These are phyloP conservation scores for Turnera subulata DNA, from an alignment of 345 rosid genomes.

Conservation along the genomic window DNA sequence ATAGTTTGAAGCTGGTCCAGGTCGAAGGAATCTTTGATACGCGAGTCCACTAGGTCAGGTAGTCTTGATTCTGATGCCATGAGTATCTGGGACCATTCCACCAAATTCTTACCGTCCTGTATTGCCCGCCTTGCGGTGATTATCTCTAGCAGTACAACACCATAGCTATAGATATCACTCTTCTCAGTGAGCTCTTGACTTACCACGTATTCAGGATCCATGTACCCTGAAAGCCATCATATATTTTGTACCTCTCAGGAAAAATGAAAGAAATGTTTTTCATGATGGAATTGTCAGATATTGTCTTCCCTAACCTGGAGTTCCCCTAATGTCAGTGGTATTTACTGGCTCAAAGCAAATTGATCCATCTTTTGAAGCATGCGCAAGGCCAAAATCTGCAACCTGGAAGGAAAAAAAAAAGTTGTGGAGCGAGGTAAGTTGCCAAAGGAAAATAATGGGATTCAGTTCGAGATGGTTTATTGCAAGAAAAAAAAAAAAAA, in stretches of 20 bases:
- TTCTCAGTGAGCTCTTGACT: conserved; percentile 89
- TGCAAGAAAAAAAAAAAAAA: not conserved
- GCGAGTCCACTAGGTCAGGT: conserved; percentile 60
- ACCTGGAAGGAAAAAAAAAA: conserved; percentile 39
- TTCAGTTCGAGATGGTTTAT: not conserved
- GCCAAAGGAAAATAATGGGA: too few species aligned
- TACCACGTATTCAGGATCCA: conserved; percentile 90
- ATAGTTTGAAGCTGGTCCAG: conserved; percentile 69
- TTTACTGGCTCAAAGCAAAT: conserved; percentile 81
- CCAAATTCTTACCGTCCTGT: conserved; percentile 72
- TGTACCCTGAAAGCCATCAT: conserved; percentile 57
- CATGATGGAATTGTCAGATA: not conserved
- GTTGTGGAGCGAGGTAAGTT: not conserved
- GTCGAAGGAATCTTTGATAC: conserved; percentile 55
- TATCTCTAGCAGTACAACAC: conserved; percentile 84
- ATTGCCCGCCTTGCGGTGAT: conserved; percentile 70
- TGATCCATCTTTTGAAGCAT: conserved; percentile 89
- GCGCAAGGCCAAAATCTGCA: conserved; percentile 96
- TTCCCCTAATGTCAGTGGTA: conserved; percentile 86
- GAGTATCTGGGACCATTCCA: conserved; percentile 58
- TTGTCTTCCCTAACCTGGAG: conserved; percentile 67
- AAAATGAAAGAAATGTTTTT: not conserved
- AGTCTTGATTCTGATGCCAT: conserved; percentile 54
- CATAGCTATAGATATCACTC: conserved; percentile 87
- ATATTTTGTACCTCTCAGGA: conserved; percentile 13